A percentile compares a stretch with the other conserved stretches of the same genome.
Evolutionary conservation across 495 filamentous ascomycete genomes (phyloP).

Genomic region (Neurospora sp.): DNA sequence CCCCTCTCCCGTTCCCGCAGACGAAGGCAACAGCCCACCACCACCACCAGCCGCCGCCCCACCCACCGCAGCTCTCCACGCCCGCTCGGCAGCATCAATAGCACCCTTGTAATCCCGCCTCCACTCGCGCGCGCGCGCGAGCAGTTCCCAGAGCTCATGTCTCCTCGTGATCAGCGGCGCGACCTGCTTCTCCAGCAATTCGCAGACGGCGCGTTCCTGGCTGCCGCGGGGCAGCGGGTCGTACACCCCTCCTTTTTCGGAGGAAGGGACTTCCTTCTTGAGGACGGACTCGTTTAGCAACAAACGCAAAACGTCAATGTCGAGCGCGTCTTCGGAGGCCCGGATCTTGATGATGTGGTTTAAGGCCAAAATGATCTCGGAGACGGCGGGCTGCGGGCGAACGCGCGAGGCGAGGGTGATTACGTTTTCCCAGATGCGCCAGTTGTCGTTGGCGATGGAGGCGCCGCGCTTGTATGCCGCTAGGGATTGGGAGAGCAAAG

Average conservation of each 20-base stretch:
- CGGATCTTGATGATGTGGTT: conserved; percentile 65
- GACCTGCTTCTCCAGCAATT: conserved; percentile 59
- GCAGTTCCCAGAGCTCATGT: conserved; percentile 61
- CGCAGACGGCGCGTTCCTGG: conserved; percentile 46
- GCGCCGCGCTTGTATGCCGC: conserved; percentile 77
- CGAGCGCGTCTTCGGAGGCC: conserved; percentile 63
- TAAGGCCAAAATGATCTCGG: conserved; percentile 63
- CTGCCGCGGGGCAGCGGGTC: conserved; percentile 37
- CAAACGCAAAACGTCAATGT: conserved; percentile 57
- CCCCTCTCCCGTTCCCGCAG: neutral
- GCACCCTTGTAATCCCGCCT: conserved; percentile 55
- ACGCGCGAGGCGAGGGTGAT: conserved; percentile 73
- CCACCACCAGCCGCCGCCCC: conserved; percentile 13
- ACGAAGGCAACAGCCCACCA: neutral
- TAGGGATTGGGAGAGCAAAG: conserved; percentile 62
- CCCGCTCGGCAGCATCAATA: conserved; percentile 75
- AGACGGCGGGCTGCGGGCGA: conserved; percentile 49
- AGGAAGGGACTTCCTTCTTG: conserved; percentile 11
- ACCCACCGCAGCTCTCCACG: conserved; percentile 62
- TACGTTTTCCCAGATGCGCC: conserved; percentile 92
- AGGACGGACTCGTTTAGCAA: conserved; percentile 61
- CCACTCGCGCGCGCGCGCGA: conserved; percentile 62
- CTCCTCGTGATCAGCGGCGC: conserved; percentile 76
- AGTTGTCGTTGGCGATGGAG: conserved; percentile 66
- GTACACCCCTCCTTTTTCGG: conserved; percentile 12